A percentile compares a stretch with the other conserved stretches of the same genome.
Evolutionary conservation across 768 basidiomycete genomes (phyloP).

Genomic region (Mycena galericulata): DNA sequence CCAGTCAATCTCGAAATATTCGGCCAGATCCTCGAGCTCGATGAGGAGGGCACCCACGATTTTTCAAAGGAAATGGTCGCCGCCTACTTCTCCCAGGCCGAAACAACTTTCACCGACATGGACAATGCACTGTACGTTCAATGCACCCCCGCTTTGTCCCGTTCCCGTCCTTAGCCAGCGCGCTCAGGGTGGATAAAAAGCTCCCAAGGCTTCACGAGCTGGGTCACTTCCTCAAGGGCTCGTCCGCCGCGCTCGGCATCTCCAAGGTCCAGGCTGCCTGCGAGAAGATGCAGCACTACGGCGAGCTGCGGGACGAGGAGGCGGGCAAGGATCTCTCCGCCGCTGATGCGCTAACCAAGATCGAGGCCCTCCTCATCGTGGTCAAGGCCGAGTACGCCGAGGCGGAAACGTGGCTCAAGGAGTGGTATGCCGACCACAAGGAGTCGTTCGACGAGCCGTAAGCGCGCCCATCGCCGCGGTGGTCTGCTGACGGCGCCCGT

Average conservation of each 20-base stretch:
- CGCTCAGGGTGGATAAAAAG: constrained; percentile 65
- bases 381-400: constrained; percentile 77
- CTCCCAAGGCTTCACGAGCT: constrained; percentile 74
- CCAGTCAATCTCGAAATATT: constrained; percentile 85
- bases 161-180: constrained; percentile 23
- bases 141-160: not conserved
- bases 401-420: constrained; percentile 76
- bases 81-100: constrained; percentile 87
- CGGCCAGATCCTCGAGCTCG: constrained; percentile 90
- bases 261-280: constrained; percentile 85
- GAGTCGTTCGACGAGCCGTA: constrained; percentile 23
- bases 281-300: constrained; percentile 92
- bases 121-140: constrained; percentile 80
- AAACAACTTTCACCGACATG: constrained; percentile 81
- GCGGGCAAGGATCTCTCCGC: constrained; percentile 52
- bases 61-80: constrained; percentile 85
- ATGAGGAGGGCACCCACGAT: constrained; percentile 79
- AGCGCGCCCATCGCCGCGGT: not conserved
- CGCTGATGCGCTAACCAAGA: constrained; percentile 67
- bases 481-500: not conserved
- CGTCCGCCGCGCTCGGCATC: constrained; percentile 93
- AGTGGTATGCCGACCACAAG: constrained; percentile 49
- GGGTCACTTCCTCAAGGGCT: constrained; percentile 98
- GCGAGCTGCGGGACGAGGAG: constrained; percentile 73
- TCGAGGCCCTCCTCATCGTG: constrained; percentile 64